Percentiles rank a stretch among this genome's conserved stretches.
phyloP scores from a whole-genome alignment of 208 protist species.

The Leishmania amazonensis region DNA sequence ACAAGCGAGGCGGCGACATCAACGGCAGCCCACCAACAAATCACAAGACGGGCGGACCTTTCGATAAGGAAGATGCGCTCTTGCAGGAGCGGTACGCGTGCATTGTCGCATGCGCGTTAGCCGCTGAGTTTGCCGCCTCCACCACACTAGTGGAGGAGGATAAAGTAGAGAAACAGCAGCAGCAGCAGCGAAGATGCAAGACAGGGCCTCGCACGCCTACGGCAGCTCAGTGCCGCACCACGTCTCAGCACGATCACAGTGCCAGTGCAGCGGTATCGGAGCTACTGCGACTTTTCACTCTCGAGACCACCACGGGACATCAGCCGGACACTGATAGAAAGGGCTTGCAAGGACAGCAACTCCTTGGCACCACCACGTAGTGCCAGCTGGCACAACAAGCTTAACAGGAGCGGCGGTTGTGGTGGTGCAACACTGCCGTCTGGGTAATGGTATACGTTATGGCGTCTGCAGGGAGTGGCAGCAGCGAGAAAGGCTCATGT shows the following conservation, averaged over 20 bases:
- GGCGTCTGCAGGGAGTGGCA: neutral
- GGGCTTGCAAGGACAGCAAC: neutral
- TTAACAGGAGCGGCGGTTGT: neutral
- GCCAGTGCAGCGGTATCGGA: conserved; percentile 28
- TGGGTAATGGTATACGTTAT: neutral
- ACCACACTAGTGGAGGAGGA: neutral
- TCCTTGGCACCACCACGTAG: neutral
- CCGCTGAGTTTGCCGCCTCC: neutral
- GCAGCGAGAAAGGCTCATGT: neutral
- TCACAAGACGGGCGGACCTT: neutral
- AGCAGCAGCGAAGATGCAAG: neutral
- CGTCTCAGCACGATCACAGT: conserved; percentile 10
- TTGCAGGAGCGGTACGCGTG: conserved; percentile 18
- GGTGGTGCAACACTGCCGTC: neutral
- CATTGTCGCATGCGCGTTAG: conserved; percentile 20
- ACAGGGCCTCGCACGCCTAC: neutral
- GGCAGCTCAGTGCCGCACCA: neutral
- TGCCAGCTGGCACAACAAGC: neutral
- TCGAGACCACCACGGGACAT: neutral
- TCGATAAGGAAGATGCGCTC: neutral
- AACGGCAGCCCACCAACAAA: neutral
- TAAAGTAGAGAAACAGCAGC: neutral
- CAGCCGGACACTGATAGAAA: neutral
- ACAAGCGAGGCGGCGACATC: neutral
- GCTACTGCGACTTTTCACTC: conserved; percentile 32